These are phyloP conservation scores for Akanthomyces dipterigenus DNA, from an alignment of 2,329 filamentous ascomycete genomes.

Conservation along the genomic window DNA sequence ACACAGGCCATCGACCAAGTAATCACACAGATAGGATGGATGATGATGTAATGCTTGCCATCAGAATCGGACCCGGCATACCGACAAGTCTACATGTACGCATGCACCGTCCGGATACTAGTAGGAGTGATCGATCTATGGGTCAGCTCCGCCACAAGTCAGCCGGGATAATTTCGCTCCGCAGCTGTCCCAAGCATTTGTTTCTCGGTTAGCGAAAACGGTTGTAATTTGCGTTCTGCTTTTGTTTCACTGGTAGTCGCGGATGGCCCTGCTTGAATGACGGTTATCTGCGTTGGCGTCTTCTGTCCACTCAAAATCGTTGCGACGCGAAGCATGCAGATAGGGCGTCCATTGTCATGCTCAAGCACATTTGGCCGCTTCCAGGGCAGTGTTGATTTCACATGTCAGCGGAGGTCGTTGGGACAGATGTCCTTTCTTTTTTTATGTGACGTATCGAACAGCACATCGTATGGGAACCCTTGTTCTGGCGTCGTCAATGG, in stretches of 20 bases:
- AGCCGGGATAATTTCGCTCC: not conserved
- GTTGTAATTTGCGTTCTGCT: too few relatives aligned
- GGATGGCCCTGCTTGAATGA: too few relatives aligned
- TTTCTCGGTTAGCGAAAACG: not conserved
- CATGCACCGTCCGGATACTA: too few relatives aligned
- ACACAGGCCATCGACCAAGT: too few relatives aligned
- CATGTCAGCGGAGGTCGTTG: not conserved
- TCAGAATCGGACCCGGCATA: not conserved
- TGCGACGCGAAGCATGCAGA: not conserved
- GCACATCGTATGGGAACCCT: not conserved
- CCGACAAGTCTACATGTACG: not conserved
- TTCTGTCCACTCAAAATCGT: too few relatives aligned
- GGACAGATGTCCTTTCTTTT: too few relatives aligned
- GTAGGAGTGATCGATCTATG: not conserved
- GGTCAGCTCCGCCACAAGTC: not conserved
- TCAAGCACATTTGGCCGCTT: not conserved
- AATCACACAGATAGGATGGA: too few relatives aligned
- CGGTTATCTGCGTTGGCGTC: too few relatives aligned
- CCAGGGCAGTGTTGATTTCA: not conserved
- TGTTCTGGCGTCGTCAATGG: too few relatives aligned
- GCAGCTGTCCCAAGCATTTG: not conserved
- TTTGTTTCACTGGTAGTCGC: too few relatives aligned
- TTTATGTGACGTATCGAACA: not conserved
- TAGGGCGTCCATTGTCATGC: not conserved
- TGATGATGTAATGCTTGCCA: too few relatives aligned